Base-by-base conservation (phyloP, 2,329 filamentous ascomycete species). In the Fusarium sp. region DNA sequence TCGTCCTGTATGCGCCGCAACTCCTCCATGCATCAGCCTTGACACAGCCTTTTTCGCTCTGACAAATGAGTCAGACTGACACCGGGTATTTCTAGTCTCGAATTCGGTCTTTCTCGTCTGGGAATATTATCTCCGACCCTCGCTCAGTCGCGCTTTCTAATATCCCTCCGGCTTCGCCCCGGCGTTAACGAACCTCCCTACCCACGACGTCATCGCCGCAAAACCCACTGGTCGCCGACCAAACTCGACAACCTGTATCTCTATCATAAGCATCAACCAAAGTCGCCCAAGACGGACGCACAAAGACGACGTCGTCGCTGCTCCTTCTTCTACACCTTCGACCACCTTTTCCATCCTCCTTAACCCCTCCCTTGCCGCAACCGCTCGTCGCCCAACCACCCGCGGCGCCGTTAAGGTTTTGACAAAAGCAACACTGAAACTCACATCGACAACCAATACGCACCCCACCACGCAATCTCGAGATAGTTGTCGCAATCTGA, bases 271-370 rank as follows among this genome's bases (percentile, higher is more conserved):
- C 67, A 70, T 75, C 79, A 75, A 78, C 76, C 78, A 74, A 77
- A 80, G 81, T 80, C 80, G 77, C 80, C 80, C 81, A 87, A 84
- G 81, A 88, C 87, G 87, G 86, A 86, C 82, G 81, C 81, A 76
- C 83, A 82, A 84, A 84, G 84, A 82, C 80, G 80, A 83, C 82
- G 79, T 77, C 82, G 81, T 79, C 81, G 80, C 78, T 82, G 79
- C 78, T 82, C 86, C 80, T 79, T 86, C 79, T 83, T 87, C 80
- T 86, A 86, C 84, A 79, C 83, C 77, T 81, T 86, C 79, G 84
- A 89, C 80, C 80, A 85, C 80, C 80, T 87, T 71, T 85, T 86
- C 76, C 87, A 90, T 75, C 87, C 87, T 82, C 87, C 87, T 72
- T 89, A 88, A 78, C 68, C 83, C 75, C 67, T 66, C 65, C 66